Base-by-base conservation (phyloP, 2,329 filamentous ascomycete genomes). In the Epichloe scottii region DNA sequence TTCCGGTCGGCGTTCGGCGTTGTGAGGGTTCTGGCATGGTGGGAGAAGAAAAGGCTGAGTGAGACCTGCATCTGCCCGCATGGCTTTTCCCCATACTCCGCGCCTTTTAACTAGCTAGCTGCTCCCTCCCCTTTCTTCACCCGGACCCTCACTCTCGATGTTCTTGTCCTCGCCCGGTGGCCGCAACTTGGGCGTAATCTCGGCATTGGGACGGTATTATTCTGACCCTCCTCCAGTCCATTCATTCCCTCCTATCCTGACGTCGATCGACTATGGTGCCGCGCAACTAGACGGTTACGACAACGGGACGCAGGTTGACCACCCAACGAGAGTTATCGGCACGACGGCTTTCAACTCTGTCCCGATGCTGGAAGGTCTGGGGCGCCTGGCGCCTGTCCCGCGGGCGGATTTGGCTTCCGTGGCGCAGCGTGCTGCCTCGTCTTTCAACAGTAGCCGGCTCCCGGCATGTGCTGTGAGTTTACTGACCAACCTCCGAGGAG, bases 391-490 rank as follows among this genome's bases (percentile, higher is more conserved):
- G 30, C 14, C 23, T n/a, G 17, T 4, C 23, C 17, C 17, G 35
- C 21, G 11, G 7, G 15, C 38, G 45, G 45, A 39, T 21, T 14
- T 38, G 45, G 7, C 5, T 6, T 10, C 19, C 12, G 30, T 47
- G 3, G 34, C 38, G 45, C 45, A 47, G 19, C 17, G 45, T 15
- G 34, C 19, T 23, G 35, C 30, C 19, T 49, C 30, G n/a, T 17
- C 15, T 35, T n/a, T 42, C 15, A 37, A 42, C 39, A 49, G 37
- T 14, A 46, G 40, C 35, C 17, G 33, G 33, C 15, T 50, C 10
- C 48, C 26, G n/a, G 39, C 33, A 26, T 50, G 48, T 35, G 48
- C 48, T 21, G 48, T 50, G 37, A 50, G 40, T 43, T 15, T 33
- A 8, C 21, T 26, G 11, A n/a, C 17, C 34, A n/a, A 4, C 19